phyloP scores from a whole-genome alignment of 139 green algal genomes.

The Nannochloris sp. region DNA sequence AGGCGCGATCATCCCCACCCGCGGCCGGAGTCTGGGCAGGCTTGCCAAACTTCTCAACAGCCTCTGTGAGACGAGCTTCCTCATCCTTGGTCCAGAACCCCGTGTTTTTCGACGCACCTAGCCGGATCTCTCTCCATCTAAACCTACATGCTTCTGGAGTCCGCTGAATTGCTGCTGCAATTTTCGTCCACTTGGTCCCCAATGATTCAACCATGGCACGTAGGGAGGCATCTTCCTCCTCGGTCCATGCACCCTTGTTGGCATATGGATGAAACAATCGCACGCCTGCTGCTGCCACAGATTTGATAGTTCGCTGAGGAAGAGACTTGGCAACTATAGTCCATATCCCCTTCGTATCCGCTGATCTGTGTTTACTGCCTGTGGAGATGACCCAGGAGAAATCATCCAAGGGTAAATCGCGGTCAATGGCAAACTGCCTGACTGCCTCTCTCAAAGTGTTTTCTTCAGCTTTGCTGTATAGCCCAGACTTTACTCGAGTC shows the following conservation, averaged over 20 bases:
- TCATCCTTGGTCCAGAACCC: slow-evolving; percentile 34
- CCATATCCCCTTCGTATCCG: slow-evolving; percentile 23
- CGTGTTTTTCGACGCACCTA: slow-evolving; percentile 2
- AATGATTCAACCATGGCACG: slow-evolving; percentile 33
- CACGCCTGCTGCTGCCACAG: slow-evolving; percentile 43
- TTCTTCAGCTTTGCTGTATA: slow-evolving; percentile 43
- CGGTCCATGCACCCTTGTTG: slow-evolving; percentile 47
- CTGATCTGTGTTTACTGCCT: slow-evolving; percentile 12
- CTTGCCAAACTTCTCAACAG: slow-evolving; percentile 12
- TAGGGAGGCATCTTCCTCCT: slow-evolving; percentile 45
- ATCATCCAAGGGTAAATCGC: slow-evolving; percentile 15
- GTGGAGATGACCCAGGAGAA: slow-evolving; percentile 29
- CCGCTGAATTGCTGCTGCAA: slow-evolving; percentile 39
- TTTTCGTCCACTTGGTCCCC: slow-evolving; percentile 47
- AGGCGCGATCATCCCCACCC: background rate
- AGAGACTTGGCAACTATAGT: slow-evolving; percentile 35
- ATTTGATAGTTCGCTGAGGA: slow-evolving; percentile 53
- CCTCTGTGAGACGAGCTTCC: slow-evolving; percentile 26
- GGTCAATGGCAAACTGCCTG: slow-evolving; percentile 19
- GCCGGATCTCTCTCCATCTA: slow-evolving; percentile 30
- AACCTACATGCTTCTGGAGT: slow-evolving; percentile 43
- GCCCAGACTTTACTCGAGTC: slow-evolving; percentile 45
- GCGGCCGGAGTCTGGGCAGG: background rate
- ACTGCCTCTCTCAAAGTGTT: slow-evolving; percentile 30
- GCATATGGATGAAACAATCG: slow-evolving; percentile 38